Evolutionary conservation across 139 green algal genomes (phyloP), one percentile per base, ranked within the genome.

Genomic region (Coelastrella sp.): DNA sequence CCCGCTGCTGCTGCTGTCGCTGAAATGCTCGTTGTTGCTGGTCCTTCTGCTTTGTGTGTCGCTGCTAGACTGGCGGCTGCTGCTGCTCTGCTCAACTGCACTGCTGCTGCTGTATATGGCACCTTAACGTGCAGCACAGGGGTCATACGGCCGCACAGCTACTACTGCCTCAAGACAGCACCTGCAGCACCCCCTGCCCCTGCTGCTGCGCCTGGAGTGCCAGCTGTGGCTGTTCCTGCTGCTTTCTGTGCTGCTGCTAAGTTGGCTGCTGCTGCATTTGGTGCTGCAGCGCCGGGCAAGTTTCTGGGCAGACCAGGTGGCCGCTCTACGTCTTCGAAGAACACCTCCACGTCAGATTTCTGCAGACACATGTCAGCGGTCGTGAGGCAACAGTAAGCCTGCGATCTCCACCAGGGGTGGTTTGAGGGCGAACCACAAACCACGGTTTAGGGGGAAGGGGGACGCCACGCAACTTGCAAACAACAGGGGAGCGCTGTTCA

Each of bases 241-340:
- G 64, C 32, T 20, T 86, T 87, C 61, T 81, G 87, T 2, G 54
- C 20, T n/a, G 74, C 80, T 23, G 80, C 80, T 8, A 59, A 4
- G 20, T 65, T 56, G 7, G 80, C 59, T 74, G 19, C 74, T 47
- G 68, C 23, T 71, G 83, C 83, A 54, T 8, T 56, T 23, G 32
- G 11, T 20, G 23, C n/a, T 73, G 58, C 73, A 22, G 60, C 19
- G 56, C 19, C 73, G 23, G 56, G 66, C 57, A 54, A 22, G 66
- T 57, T 73, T 64, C 95, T 90, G 1, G 90, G 92, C 91, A 97
- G 90, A 4, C 89, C 78, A 0, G 96, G 95, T 14, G 93, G 79
- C 8, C 89, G 90, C 90, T 98, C 96, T 66, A 86, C 87, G 32
- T 83, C 88, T 3, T 87, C 88, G 78, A 87, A 87, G 68, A 84